Conservation (phyloP, 192 early-diverging fungal genomes). For the Dispira parvispora region DNA sequence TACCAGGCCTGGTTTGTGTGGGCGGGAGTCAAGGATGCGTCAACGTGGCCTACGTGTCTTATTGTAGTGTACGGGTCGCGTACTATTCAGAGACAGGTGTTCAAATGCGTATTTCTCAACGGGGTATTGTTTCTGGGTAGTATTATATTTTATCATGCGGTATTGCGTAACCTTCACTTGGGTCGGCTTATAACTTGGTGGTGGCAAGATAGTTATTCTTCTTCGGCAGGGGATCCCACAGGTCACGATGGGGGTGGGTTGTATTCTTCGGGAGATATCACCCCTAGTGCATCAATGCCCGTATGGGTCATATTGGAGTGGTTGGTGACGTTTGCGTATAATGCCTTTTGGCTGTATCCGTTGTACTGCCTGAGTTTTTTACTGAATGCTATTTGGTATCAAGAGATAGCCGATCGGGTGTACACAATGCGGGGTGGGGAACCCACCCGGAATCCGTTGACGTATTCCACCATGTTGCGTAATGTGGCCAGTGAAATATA, state of each 20-base stretch:
- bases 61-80: constrained; percentile 18
- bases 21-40: constrained; percentile 9
- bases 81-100: constrained; percentile 20
- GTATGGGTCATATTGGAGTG: constrained; percentile 10
- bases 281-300: constrained; percentile 9
- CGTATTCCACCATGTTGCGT: constrained; percentile 21
- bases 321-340: constrained; percentile 16
- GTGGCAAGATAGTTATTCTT: neutral
- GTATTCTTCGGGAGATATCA: neutral
- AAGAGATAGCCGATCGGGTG: constrained; percentile 33
- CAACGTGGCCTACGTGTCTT: constrained; percentile 7
- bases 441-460: constrained; percentile 14
- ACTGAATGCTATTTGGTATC: constrained; percentile 35
- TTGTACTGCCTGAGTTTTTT: constrained; percentile 30
- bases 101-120: constrained; percentile 32
- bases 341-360: constrained; percentile 39
- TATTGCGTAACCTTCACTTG: constrained; percentile 12
- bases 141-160: constrained; percentile 25
- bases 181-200: neutral
- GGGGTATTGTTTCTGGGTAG: constrained; percentile 34
- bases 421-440: constrained; percentile 27
- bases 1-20: constrained; percentile 1
- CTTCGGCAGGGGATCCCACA: neutral
- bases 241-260: neutral
- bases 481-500: constrained; percentile 26